Base-by-base conservation (phyloP, 2,329 filamentous ascomycete genomes). In the Hypoxylon sp. region DNA sequence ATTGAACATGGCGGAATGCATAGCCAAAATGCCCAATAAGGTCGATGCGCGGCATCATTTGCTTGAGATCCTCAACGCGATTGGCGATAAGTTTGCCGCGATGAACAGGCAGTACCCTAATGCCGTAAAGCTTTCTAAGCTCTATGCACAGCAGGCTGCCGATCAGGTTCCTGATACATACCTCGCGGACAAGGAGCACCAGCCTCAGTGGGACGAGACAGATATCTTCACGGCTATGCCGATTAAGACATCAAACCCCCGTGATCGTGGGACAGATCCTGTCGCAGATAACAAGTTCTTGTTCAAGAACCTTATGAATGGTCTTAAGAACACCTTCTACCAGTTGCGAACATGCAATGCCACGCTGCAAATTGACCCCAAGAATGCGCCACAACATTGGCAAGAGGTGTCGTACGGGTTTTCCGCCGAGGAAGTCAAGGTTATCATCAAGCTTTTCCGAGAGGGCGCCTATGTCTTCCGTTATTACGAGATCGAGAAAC, bases 21-120 rank as follows among this genome's bases (percentile, higher is more conserved):
- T 99, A 74, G 93, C 94, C 0, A 97, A 95, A 78, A 86, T 99
- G 72, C 91, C 91, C 18, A 93, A 97, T 76, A 99, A 98, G 80
- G 89, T 91, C 44, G 95, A 99, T 77, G 96, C 96, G 22, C 90
- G 96, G 4, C 94, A 98, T 77, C 97, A 97, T 77, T 82, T 99
- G 65, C 93, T 99, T 75, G 96, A 97, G 89, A 98, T 99, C 45
- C 82, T 99, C 60, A 96, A 98, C 78, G 96, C 96, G 8, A 98
- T 99, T 71, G 96, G 93, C 50, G 96, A 99, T 76, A 99, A 99
- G 76, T 98, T 99, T 76, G 94, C 94, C 1, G 90, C 93, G 2
- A 99, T 99, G 96, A 99, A 99, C 75, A 87, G 93, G 60, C 93
- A 98, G 77, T 98, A 97, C 76, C 87, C 90, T 36, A 99, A 99